Base-by-base conservation (phyloP, 768 basidiomycete genomes). In the Mycena latifolia region DNA sequence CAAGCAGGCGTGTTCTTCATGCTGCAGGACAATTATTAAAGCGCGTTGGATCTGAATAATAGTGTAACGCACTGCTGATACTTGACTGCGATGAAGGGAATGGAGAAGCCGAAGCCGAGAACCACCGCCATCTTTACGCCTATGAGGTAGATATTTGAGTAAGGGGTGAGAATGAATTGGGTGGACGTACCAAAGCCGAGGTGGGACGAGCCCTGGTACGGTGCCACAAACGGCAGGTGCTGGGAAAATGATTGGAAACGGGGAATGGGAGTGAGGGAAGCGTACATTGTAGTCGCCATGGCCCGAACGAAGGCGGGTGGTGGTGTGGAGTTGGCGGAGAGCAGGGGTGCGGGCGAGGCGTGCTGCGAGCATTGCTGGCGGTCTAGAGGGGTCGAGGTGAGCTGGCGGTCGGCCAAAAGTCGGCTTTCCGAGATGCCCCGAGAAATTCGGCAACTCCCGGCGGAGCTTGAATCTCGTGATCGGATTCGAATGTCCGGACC, bases 51-150 rank as follows among this genome's bases (percentile, higher is more conserved):
- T 58, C 37, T n/a, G 35, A 31, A 22, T 14, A 27, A n/a, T n/a
- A n/a, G n/a, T 41, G 39, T 18, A 53, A 81, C 92, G 69, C 70
- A 93, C 92, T 93, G 67, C 76, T 92, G 91, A 73, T 83, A 87
- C 41, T 73, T 76, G 6, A 86, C 80, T 7, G 91, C 91, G 58
- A 84, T 68, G 76, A 93, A 88, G 28, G 92, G 92, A 66, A 93
- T 86, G 61, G 84, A 76, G 76, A 92, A 91, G 15, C 91, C 92
- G 15, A 79, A 64, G 17, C 75, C 52, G 60, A 93, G 81, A 77
- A 81, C 88, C 8, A 74, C 57, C 27, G 74, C 66, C 55, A 89
- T 66, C 77, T 89, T 90, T 53, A 78, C 51, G 6, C 75, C 89
- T 59, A 17, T 2, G 43, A 45, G 11, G 61, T 76, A 39, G 5